Conservation (phyloP, 805 yeast genomes). For the Zygoascus bituminiphila region DNA sequence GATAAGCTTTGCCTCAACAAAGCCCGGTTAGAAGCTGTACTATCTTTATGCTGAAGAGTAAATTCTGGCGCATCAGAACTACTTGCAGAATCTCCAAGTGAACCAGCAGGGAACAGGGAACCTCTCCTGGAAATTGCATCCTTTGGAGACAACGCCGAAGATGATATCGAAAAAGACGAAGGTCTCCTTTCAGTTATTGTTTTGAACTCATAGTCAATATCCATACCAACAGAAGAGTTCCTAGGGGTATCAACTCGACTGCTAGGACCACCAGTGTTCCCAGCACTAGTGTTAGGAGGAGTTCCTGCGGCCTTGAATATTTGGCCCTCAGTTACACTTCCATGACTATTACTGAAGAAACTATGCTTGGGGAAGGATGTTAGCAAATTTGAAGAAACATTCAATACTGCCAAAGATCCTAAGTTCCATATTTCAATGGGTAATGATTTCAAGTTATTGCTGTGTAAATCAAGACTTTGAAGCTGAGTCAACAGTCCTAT, state of each 20-base stretch:
- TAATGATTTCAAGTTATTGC: slow-evolving; percentile 66
- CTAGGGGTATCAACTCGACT: not conserved
- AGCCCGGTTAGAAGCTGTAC: slow-evolving; percentile 11
- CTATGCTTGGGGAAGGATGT: slow-evolving; percentile 43
- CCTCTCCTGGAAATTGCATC: slow-evolving; percentile 13
- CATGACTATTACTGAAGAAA: slow-evolving; percentile 17
- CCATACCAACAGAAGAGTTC: slow-evolving; percentile 5
- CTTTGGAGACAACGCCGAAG: slow-evolving; percentile 15
- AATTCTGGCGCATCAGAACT: not conserved
- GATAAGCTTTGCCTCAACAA: slow-evolving; percentile 28
- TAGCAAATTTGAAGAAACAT: slow-evolving; percentile 66
- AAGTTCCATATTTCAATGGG: slow-evolving; percentile 63
- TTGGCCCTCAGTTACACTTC: slow-evolving; percentile 17
- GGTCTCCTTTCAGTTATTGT: slow-evolving; percentile 9
- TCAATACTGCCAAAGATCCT: slow-evolving; percentile 47
- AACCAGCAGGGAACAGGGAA: slow-evolving; percentile 4
- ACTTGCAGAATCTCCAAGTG: slow-evolving; percentile 1
- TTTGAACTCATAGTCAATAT: slow-evolving; percentile 12
- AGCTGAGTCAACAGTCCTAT: slow-evolving; percentile 54
- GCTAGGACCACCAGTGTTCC: not conserved
- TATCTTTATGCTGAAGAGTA: slow-evolving; percentile 5
- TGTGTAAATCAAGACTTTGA: slow-evolving; percentile 67
- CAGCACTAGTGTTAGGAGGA: not conserved
- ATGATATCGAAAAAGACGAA: slow-evolving; percentile 10
- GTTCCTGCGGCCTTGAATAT: slow-evolving; percentile 1